Conservation (phyloP, 129 eudicot genomes). For the Centella asiatica region DNA sequence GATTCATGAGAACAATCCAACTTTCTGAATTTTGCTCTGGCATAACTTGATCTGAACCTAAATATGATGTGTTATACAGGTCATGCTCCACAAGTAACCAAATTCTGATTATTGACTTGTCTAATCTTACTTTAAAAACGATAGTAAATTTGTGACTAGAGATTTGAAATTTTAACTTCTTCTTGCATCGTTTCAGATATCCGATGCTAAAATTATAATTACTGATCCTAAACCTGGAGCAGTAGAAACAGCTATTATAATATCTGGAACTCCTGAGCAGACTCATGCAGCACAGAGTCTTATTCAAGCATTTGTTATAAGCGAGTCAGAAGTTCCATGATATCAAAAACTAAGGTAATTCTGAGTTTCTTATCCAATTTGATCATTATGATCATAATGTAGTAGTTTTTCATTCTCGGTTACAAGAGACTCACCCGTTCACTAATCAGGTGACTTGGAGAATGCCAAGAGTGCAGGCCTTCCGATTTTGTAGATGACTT, state of each 20-base stretch:
- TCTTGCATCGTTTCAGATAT: conserved; percentile 48
- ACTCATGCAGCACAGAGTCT: conserved; percentile 93
- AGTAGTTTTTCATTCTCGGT: too few relatives aligned
- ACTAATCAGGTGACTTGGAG: too few relatives aligned
- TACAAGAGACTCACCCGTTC: too few relatives aligned
- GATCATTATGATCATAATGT: too few relatives aligned
- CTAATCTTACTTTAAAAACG: too few relatives aligned
- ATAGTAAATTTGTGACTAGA: background rate
- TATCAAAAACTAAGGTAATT: conserved; percentile 16
- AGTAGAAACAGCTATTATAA: conserved; percentile 60
- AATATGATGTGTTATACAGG: background rate
- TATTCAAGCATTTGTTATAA: conserved; percentile 88
- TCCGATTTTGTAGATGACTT: too few relatives aligned
- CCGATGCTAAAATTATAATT: conserved; percentile 74
- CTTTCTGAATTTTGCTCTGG: too few relatives aligned
- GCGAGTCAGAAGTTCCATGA: conserved; percentile 56
- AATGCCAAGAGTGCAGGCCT: too few relatives aligned
- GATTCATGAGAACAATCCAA: too few relatives aligned
- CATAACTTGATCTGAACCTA: too few relatives aligned
- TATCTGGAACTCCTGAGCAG: conserved; percentile 94
- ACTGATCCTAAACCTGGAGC: conserved; percentile 83
- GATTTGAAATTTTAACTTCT: background rate
- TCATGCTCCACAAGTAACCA: background rate
- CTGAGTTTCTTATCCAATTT: too few relatives aligned
- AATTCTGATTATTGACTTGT: background rate